Base-by-base conservation (phyloP, 2,329 filamentous ascomycete genomes). In the Colletotrichum gloeosporioides region DNA sequence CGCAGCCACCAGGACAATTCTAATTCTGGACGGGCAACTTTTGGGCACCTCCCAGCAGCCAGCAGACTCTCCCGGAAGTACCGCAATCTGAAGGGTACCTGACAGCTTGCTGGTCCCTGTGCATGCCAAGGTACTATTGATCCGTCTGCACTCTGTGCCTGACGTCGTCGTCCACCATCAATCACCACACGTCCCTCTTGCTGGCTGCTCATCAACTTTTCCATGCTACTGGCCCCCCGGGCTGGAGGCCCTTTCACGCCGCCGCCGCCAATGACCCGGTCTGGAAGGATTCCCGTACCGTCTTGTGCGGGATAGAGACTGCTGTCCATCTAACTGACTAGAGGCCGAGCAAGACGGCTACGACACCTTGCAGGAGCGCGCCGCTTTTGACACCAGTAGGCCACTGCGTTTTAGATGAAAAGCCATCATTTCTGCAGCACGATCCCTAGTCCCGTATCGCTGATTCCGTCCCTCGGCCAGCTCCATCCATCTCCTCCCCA, bases 1-100 rank as follows among this genome's bases (percentile, higher is more conserved):
- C 83, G 82, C 83, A 84, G 83, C 75, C 83, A 82, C 80, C 80
- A 81, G 59, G 79, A 78, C 80, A 77, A 80, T 85, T 85, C 84
- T 86, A 85, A 86, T 82, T 85, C 82, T 81, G 69, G 73, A 77
- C 39, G 55, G 83, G 83, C 76, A 63, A 69, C 39, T 70, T 70
- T 32, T 29, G 63, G 57, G 55, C 59, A 62, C 8, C 16, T 25
- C 22, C 22, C 25, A 59, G 55, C 27, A 29, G 55, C 22, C 55
- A 59, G 25, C 39, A 63, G 27, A 22, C 57, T 67, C n/a, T 63
- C 59, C 64, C 75, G 59, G 77, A 75, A 27, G 75, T 78, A 71
- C 75, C 77, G 71, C 68, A 57, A 39, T 69, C 68, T 69, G 71
- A 68, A 65, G 49, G 53, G 69, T 74, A 77, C 76, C 55, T 69